A percentile compares a stretch with the other conserved stretches of the same genome.
Evolutionary conservation across 208 protist species (phyloP).

Genomic region (Acanthamoeba royreba): DNA sequence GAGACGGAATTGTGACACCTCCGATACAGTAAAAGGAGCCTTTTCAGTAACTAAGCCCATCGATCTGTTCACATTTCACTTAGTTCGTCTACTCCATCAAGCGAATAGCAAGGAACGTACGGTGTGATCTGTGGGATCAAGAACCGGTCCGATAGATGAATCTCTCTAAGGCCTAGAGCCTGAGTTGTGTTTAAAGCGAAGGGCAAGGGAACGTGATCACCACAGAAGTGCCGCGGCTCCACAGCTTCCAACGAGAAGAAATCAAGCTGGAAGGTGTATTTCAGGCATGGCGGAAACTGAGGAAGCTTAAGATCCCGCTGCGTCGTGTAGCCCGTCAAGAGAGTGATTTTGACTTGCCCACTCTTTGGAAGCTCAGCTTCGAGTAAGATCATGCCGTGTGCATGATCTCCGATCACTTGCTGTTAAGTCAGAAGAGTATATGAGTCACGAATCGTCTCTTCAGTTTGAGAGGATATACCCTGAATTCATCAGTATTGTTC

Average conservation of each 20-base stretch:
- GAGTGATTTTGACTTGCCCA: background rate
- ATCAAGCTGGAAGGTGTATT: constrained; percentile 9
- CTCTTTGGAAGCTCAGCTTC: background rate
- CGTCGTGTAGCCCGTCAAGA: background rate
- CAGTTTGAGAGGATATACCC: background rate
- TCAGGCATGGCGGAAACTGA: background rate
- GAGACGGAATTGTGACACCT: background rate
- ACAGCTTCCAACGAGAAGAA: background rate
- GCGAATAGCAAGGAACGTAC: background rate
- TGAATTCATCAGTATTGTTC: background rate
- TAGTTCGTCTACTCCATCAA: background rate
- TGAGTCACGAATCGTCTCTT: background rate
- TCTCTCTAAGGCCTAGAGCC: background rate
- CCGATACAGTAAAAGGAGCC: background rate
- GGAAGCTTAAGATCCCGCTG: background rate
- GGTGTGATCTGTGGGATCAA: background rate
- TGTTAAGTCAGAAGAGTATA: background rate
- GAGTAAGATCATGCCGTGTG: constrained; percentile 1
- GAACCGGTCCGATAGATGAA: background rate
- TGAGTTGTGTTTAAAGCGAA: background rate
- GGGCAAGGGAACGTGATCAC: background rate
- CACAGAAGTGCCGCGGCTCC: background rate
- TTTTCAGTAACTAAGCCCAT: constrained; percentile 25
- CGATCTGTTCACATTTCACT: too few species aligned
- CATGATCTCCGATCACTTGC: background rate